phyloP scores from a whole-genome alignment of 352 stramenopile species.

The Globisporangium orthogonon region DNA sequence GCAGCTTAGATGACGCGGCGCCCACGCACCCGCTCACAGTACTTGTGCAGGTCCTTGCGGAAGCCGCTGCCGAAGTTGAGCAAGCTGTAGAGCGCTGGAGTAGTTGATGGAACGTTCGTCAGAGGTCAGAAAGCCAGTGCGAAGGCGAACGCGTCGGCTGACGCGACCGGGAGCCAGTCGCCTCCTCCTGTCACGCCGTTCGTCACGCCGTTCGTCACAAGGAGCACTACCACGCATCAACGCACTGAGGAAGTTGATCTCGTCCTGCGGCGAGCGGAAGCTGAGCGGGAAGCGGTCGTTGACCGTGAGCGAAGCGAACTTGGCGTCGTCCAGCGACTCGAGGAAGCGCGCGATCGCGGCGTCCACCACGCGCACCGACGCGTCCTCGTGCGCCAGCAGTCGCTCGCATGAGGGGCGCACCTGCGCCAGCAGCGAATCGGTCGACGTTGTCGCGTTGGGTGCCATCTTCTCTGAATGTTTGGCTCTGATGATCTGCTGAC shows the following conservation, averaged over 20 bases:
- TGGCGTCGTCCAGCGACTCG: conserved; percentile 35
- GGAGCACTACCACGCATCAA: background rate
- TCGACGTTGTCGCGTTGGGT: conserved; percentile 3
- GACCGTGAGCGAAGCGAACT: conserved; percentile 42
- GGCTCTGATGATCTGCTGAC: background rate
- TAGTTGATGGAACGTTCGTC: background rate
- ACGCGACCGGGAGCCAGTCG: too few relatives aligned
- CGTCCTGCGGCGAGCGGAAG: conserved; percentile 63
- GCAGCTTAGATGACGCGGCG: background rate
- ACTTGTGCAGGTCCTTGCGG: conserved; percentile 73
- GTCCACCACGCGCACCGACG: conserved; percentile 39
- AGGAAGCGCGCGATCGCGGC: conserved; percentile 47
- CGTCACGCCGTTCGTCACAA: background rate
- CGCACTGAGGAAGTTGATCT: conserved; percentile 76
- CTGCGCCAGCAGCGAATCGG: conserved; percentile 21
- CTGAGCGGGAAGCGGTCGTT: conserved; percentile 67
- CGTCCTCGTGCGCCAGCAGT: conserved; percentile 35
- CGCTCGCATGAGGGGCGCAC: conserved; percentile 50
- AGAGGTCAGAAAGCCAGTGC: background rate
- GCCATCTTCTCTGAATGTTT: conserved; percentile 16
- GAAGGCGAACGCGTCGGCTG: too few relatives aligned
- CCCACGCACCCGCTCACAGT: conserved; percentile 36
- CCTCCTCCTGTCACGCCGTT: too few relatives aligned
- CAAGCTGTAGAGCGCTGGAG: conserved; percentile 49
- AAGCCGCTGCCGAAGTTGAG: conserved; percentile 81